These are phyloP conservation scores for Annona cherimola DNA, from an alignment of 164 flowering plant species.

Conservation along the genomic window DNA sequence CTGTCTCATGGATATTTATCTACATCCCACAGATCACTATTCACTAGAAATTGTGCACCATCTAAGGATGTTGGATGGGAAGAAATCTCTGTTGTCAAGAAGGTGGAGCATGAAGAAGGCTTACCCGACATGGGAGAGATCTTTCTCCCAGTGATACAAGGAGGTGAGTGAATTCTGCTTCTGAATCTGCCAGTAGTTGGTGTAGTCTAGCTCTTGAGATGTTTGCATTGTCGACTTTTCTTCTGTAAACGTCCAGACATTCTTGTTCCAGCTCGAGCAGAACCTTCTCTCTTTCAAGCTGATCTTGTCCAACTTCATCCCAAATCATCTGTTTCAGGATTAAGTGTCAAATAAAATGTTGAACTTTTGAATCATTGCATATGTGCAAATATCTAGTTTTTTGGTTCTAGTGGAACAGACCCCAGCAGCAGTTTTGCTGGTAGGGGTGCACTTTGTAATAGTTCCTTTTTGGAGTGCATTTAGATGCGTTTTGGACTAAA, in stretches of 20 bases:
- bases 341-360: neutral
- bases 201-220: conserved; percentile 75
- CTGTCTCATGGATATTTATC: neutral
- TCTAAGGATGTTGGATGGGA: neutral
- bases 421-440: neutral
- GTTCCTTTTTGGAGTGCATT: neutral
- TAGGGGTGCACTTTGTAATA: neutral
- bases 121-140: conserved; percentile 76
- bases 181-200: conserved; percentile 72
- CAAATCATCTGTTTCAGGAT: conserved; percentile 60
- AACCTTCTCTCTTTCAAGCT: conserved; percentile 64
- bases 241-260: conserved; percentile 71
- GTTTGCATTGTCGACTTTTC: conserved; percentile 80
- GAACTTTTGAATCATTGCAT: neutral
- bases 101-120: neutral
- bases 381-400: neutral
- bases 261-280: conserved; percentile 78
- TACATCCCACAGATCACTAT: neutral
- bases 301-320: conserved; percentile 92
- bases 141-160: conserved; percentile 77
- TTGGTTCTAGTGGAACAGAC: neutral
- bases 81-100: neutral
- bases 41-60: neutral
- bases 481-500: neutral
- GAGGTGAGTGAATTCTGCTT: conserved; percentile 79